Evolutionary conservation across 2,329 filamentous ascomycete genomes (phyloP), one percentile per base, ranked within the genome.

Genomic region (Aspergillus sp.): DNA sequence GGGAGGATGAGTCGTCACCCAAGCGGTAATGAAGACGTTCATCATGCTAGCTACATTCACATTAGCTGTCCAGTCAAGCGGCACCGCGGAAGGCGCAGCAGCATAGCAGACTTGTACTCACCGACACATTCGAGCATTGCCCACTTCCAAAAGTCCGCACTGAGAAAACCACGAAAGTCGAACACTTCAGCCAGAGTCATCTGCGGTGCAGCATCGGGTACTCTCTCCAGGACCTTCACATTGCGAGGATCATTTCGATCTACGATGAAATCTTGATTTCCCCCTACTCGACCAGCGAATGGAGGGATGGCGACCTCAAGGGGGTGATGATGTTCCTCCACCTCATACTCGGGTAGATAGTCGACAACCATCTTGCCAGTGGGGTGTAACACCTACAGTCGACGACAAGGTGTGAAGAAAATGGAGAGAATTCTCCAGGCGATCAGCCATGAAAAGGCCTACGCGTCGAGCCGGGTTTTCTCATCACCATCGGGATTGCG

Each of bases 201-300:
- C 22, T 66, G 69, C 4, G 74, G 73, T 11, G 71, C 71, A 9
- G 75, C 74, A 59, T 77, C 74, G 0, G 74, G 74, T 10, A 70
- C 60, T 17, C 62, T 61, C 36, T 71, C 57, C 46, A 72, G 54
- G 19, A 65, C 38, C 10, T 61, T 60, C 9, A 57, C 52, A 54
- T 68, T 66, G 35, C 65, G 47, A 55, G 61, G 47, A 60, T 66
- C 63, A 48, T 61, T 61, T 30, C 65, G 65, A 46, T 71, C 59
- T 4, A 67, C 30, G 16, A 50, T 57, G 49, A 71, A 69, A 41
- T 64, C 65, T 57, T 72, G 70, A 48, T 72, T 72, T 16, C 65
- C 69, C 33, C 71, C 70, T 2, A 73, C 42, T 20, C 69, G 66
- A 43, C 70, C 71, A 2, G 70, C 68, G 52, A 72, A 73, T 8